Evolutionary conservation across 2,329 filamentous ascomycete species (phyloP).

Genomic region (Exophiala sideris): DNA sequence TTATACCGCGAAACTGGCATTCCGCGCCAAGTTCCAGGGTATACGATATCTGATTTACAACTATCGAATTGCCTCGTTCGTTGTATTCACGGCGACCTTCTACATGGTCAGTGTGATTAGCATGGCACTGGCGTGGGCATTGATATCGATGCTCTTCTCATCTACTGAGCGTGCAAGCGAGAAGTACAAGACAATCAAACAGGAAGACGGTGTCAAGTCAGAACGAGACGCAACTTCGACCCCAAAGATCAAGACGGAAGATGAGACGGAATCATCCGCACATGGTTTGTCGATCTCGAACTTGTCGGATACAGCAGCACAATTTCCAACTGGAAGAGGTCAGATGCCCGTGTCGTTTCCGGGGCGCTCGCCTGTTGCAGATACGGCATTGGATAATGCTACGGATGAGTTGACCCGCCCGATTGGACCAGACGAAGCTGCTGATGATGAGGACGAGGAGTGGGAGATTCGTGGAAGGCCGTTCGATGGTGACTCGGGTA

Average conservation of each 20-base stretch:
- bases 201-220: conserved; percentile 26
- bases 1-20: conserved; percentile 64
- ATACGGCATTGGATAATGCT: background rate
- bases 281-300: conserved; percentile 10
- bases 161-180: conserved; percentile 17
- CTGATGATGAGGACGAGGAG: conserved; percentile 29
- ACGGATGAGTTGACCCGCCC: conserved; percentile 7
- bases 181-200: conserved; percentile 6
- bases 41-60: conserved; percentile 81
- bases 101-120: conserved; percentile 73
- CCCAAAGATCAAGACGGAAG: conserved; percentile 31
- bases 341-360: conserved; percentile 29
- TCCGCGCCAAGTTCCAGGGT: conserved; percentile 73
- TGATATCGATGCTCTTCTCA: conserved; percentile 39
- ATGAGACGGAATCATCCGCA: conserved; percentile 11
- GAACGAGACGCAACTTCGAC: conserved; percentile 23
- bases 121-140: conserved; percentile 62
- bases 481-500: conserved; percentile 45
- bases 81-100: conserved; percentile 67
- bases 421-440: conserved; percentile 19
- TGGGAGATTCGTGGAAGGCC: conserved; percentile 25
- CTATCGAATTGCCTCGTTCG: conserved; percentile 67
- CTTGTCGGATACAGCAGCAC: conserved; percentile 11
- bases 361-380: background rate
- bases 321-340: conserved; percentile 15